Evolutionary conservation across 805 yeast species (phyloP), one percentile per base, ranked within the genome.

Genomic region (Komagataella ulmi): DNA sequence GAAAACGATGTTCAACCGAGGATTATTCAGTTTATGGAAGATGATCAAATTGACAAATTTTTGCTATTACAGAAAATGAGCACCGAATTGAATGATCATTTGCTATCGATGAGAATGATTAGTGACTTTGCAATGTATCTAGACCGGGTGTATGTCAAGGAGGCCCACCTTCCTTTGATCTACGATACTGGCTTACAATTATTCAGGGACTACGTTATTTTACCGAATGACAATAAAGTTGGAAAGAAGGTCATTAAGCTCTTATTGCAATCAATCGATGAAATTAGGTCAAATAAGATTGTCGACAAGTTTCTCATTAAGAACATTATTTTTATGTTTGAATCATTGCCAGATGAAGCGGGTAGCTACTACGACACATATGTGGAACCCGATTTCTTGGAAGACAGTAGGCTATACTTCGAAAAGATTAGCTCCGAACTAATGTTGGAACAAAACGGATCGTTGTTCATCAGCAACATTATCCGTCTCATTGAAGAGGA

Each of bases 121-220:
- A 77, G 90, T 58, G 96, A 90, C 63, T 86, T 89, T 3, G 68
- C 88, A 61, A 83, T 89, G 85, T 89, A 89, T 60, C 65, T 90
- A 61, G 95, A 89, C 61, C 75, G 95, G 47, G 96, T 87, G 0
- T 88, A 85, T 58, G 85, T 89, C 24, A 81, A 79, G 56, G 90
- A 84, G 56, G 64, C 66, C 36, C 81, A 78, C 57, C 67, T 79
- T 50, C 79, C 85, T 3, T 68, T 81, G 53, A 73, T 84, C 2
- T 83, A 82, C 60, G 96, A 89, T 60, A 72, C 82, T 49, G 95
- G 96, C 0, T 70, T 88, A 21, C 75, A 74, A 36, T 63, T 81
- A 7, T 89, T 88, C 62, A 76, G 84, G 54, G 81, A 79, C 44
- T 67, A 72, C 23, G 72, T 88, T 6, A 65, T 89, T 43, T 74